A percentile compares a stretch with the other conserved stretches of the same genome.
phyloP scores from a whole-genome alignment of 345 rosid species.

The Streptanthus diversifolius region DNA sequence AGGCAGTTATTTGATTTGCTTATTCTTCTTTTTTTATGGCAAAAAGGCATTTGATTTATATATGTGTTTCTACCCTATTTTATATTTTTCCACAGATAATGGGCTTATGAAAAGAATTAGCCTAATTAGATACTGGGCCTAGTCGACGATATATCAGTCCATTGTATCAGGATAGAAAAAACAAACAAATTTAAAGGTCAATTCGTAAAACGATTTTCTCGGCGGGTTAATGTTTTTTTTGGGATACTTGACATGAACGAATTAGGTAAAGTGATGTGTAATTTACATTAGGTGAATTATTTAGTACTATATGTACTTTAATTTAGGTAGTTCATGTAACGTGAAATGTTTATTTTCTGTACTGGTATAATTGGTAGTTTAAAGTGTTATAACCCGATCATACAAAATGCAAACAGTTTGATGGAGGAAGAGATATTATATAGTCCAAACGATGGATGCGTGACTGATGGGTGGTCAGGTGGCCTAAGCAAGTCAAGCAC shows the following conservation, averaged over 20 bases:
- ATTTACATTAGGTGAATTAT: not conserved
- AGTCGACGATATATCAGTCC: too few relatives aligned
- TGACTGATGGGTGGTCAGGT: not conserved
- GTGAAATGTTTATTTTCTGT: not conserved
- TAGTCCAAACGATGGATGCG: not conserved
- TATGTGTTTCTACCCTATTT: not conserved
- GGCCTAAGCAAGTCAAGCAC: not conserved
- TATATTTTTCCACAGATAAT: not conserved
- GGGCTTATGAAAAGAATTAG: not conserved
- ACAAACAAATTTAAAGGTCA: too few relatives aligned
- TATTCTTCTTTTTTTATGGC: not conserved
- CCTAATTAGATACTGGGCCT: not conserved
- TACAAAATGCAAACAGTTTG: not conserved
- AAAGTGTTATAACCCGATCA: not conserved
- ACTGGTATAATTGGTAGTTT: not conserved
- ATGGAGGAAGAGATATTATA: not conserved
- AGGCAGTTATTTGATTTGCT: not conserved
- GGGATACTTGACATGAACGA: not conserved
- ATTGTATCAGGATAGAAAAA: too few relatives aligned
- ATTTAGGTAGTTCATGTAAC: not conserved
- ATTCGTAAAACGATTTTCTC: not conserved
- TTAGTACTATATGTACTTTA: not conserved
- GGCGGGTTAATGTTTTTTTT: not conserved
- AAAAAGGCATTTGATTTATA: not conserved
- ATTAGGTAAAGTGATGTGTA: not conserved